Conservation (phyloP, 345 rosid species). For the Jatropha curcas region DNA sequence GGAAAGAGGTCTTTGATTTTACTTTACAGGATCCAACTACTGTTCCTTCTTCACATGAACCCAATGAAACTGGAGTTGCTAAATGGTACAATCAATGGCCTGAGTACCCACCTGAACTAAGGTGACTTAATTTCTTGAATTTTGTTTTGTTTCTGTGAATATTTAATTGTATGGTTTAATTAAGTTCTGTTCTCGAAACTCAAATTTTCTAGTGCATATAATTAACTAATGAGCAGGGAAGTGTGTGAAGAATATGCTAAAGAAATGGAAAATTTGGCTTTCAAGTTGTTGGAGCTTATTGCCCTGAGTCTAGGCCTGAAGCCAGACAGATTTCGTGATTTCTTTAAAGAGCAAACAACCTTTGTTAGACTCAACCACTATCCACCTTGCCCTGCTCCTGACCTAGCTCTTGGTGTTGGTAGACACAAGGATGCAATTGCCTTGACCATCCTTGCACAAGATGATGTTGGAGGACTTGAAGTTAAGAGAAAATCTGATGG, state of each 20-base stretch:
- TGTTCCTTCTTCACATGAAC: slow-evolving; percentile 27
- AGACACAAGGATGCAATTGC: slow-evolving; percentile 78
- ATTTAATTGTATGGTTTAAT: not conserved
- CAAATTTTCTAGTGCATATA: too few species aligned
- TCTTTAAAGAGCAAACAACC: slow-evolving; percentile 54
- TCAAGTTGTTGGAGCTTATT: slow-evolving; percentile 47
- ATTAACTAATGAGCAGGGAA: too few species aligned
- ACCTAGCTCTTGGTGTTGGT: slow-evolving; percentile 82
- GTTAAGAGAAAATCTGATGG: slow-evolving; percentile 69
- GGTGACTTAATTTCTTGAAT: not conserved
- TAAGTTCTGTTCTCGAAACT: too few species aligned
- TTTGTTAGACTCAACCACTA: slow-evolving; percentile 61
- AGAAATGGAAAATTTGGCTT: slow-evolving; percentile 52
- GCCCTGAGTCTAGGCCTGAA: slow-evolving; percentile 60
- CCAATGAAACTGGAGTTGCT: slow-evolving; percentile 21
- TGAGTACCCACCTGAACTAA: slow-evolving; percentile 28
- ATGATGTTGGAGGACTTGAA: slow-evolving; percentile 76
- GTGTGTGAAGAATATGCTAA: slow-evolving; percentile 44
- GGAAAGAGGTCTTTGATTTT: slow-evolving; percentile 55
- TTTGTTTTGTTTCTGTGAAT: not conserved
- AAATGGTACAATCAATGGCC: slow-evolving; percentile 33
- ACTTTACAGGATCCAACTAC: slow-evolving; percentile 13
- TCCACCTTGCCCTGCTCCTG: slow-evolving; percentile 78
- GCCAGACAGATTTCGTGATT: slow-evolving; percentile 41
- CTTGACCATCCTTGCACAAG: slow-evolving; percentile 73